phyloP scores from a whole-genome alignment of 805 yeast genomes.

The Metschnikowia kunwiensis region DNA sequence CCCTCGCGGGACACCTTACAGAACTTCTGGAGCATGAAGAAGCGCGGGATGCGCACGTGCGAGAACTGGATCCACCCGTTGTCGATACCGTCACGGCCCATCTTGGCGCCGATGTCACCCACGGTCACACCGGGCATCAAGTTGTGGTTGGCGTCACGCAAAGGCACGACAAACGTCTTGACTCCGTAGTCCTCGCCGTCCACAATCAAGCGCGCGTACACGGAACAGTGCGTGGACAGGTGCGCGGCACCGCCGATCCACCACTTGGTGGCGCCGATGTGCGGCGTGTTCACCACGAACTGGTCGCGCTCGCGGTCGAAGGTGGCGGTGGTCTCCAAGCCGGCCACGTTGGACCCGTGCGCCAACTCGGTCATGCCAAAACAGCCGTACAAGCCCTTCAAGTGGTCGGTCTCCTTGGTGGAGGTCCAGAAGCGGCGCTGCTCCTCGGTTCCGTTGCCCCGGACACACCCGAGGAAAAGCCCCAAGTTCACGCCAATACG shows the following conservation, averaged over 20 bases:
- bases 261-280: slow-evolving; percentile 25
- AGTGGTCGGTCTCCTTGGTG: slow-evolving; percentile 17
- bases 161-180: slow-evolving; percentile 23
- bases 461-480: slow-evolving; percentile 19
- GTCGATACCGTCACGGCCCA: slow-evolving; percentile 25
- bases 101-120: slow-evolving; percentile 24
- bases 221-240: slow-evolving; percentile 21
- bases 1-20: slow-evolving; percentile 20
- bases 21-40: slow-evolving; percentile 22
- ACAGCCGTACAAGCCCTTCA: slow-evolving; percentile 20
- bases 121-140: slow-evolving; percentile 23
- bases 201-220: slow-evolving; percentile 21
- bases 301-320: slow-evolving; percentile 20
- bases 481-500: slow-evolving; percentile 23
- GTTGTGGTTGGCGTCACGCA: slow-evolving; percentile 20
- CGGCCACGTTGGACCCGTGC: slow-evolving; percentile 23
- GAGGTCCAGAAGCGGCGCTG: slow-evolving; percentile 19
- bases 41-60: slow-evolving; percentile 20
- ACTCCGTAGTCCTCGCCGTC: slow-evolving; percentile 23
- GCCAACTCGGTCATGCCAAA: slow-evolving; percentile 25
- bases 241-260: slow-evolving; percentile 26
- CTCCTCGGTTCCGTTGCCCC: slow-evolving; percentile 22
- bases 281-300: slow-evolving; percentile 22
- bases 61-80: slow-evolving; percentile 25
- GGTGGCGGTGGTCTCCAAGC: slow-evolving; percentile 24